Evolutionary conservation across 2,329 filamentous ascomycete genomes (phyloP), one percentile per base, ranked within the genome.

Genomic region (Fusarium dlaminii): DNA sequence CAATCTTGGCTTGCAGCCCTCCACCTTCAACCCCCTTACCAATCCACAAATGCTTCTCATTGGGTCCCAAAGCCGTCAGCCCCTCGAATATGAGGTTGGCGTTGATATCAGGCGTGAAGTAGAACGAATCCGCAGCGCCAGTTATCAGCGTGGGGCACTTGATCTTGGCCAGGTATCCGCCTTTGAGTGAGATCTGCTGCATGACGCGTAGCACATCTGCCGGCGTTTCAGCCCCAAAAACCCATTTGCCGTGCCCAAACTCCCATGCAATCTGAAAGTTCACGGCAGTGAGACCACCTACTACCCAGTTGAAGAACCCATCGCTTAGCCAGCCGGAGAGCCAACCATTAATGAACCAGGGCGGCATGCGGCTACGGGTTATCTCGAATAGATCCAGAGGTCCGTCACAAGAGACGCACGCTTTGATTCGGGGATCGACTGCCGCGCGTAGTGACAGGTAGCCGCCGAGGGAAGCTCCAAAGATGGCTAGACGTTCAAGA

Each of bases 391-490:
- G 63, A 51, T 74, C 70, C 37, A 75, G 75, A 22, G 77, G 72
- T 4, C 73, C 70, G 49, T 80, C 78, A 12, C 83, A 75, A 11
- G 80, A 72, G 9, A 87, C 76, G 66, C 83, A 86, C 1, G 85
- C 86, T 63, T 82, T 83, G 79, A 87, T 78, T 2, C 86, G 82
- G 0, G 80, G 65, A 72, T 87, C 85, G 0, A 76, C 72, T 0
- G 83, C 83, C 3, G 76, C 83, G 1, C 87, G 83, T 12, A 88
- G 79, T 3, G 86, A 84, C 54, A 82, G 84, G 69, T 87, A 87
- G 2, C 82, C 87, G 6, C 86, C 86, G 70, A 86, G 78, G 5
- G 82, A 82, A 1, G 81, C 79, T 0, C 86, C 85, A 4, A 75
- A 60, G 24, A 86, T 62, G 1, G 82, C 82, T 22, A 87, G 76